Base-by-base conservation (phyloP, 2,329 filamentous ascomycete genomes). In the Ophiostoma montium region DNA sequence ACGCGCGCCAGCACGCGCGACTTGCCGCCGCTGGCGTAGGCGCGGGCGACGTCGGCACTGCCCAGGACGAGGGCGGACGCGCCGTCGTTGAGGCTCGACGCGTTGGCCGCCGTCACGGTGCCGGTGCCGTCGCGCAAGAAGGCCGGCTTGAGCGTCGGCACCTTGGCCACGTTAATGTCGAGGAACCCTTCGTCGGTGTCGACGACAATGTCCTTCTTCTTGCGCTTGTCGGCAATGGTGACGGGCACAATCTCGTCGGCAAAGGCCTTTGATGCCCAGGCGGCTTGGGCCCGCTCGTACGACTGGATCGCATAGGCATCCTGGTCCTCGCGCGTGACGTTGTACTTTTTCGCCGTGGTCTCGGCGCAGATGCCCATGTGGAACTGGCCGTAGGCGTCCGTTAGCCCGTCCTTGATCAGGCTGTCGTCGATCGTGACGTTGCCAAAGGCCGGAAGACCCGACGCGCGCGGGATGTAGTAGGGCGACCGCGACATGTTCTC, bases 321-420 rank as follows among this genome's bases (percentile, higher is more conserved):
- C 68, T 98, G 92, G 63, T 85, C 80, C 65, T 95, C 80, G 13
- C 92, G 74, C 9, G 83, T 82, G 54, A 98, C 76, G 1, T 75
- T 70, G 65, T 86, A 76, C 59, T 89, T 90, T 72, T 94, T 95
- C 44, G 86, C 92, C 2, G 90, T 95, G 57, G 83, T 86, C 70
- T 98, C 92, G 15, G 89, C 89, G 62, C 92, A 98, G 58, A 92
- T 88, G 39, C 92, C 92, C 92, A 98, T 98, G 67, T 96, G 92
- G 60, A 95, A 84, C 62, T 95, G 78, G 64, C 94, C 88, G 67
- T 95, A 98, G 13, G 95, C 90, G 62, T 98, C 92, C 71, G 87
- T 95, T 53, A 98, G 68, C 1, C 92, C 92, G 61, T 98, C 92
- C 65, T 92, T 92, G 62, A 96, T 84, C 59, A 98, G 68, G 0